Conservation (phyloP, 2,329 filamentous ascomycete species). For the Trichoderma guizhouense region DNA sequence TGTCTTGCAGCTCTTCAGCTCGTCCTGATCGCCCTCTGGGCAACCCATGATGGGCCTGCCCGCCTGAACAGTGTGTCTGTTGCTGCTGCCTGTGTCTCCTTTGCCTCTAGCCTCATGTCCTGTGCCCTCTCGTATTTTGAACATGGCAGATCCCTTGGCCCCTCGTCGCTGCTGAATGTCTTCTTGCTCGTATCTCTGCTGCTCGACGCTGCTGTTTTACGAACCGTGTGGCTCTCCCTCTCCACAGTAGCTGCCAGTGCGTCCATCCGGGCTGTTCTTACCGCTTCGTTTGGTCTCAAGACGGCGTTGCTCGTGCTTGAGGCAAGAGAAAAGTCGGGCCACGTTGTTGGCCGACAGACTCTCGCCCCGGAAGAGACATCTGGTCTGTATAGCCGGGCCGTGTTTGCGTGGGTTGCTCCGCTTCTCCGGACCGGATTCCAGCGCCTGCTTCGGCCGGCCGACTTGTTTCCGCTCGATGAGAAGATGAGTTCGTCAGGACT, state of each 20-base stretch:
- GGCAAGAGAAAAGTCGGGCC: slow-evolving; percentile 36
- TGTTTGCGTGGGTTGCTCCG: slow-evolving; percentile 40
- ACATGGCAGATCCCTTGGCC: slow-evolving; percentile 31
- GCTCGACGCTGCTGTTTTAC: slow-evolving; percentile 27
- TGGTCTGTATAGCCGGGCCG: slow-evolving; percentile 37
- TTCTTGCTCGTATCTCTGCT: slow-evolving; percentile 35
- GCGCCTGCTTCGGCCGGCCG: slow-evolving; percentile 32
- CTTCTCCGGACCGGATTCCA: slow-evolving; percentile 37
- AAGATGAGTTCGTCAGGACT: slow-evolving; percentile 31
- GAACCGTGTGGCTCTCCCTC: slow-evolving; percentile 33
- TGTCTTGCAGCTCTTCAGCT: slow-evolving; percentile 33
- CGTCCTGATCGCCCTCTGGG: slow-evolving; percentile 34
- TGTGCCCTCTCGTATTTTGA: slow-evolving; percentile 26
- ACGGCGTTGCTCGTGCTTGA: slow-evolving; percentile 36
- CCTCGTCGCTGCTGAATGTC: slow-evolving; percentile 32
- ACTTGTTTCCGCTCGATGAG: slow-evolving; percentile 36
- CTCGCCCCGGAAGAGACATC: slow-evolving; percentile 37
- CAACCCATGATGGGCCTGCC: slow-evolving; percentile 18
- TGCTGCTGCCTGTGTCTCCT: slow-evolving; percentile 29
- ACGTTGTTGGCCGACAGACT: slow-evolving; percentile 29
- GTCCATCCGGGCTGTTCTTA: slow-evolving; percentile 34
- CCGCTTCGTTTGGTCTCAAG: slow-evolving; percentile 33
- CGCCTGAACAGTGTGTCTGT: slow-evolving; percentile 29
- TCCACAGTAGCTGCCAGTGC: slow-evolving; percentile 12
- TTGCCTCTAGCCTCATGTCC: slow-evolving; percentile 29